These are phyloP conservation scores for Mercurialis annua DNA, from an alignment of 345 rosid species.

Conservation along the genomic window DNA sequence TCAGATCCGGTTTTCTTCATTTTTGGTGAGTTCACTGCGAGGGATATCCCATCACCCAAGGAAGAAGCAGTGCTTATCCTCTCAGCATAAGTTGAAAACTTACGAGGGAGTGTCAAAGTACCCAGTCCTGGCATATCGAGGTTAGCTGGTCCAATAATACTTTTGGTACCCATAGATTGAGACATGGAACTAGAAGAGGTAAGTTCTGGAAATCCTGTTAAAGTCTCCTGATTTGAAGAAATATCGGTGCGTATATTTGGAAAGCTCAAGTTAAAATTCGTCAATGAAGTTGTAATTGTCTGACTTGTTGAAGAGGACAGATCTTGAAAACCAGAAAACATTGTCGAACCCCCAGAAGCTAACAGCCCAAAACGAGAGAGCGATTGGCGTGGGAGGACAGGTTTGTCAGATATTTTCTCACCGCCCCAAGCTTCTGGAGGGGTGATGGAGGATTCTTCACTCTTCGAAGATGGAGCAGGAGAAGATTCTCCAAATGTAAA, in stretches of 20 bases:
- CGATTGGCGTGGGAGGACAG: slow-evolving; percentile 47
- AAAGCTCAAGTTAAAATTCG: slow-evolving; percentile 36
- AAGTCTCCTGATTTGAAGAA: slow-evolving; percentile 44
- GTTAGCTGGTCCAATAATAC: slow-evolving; percentile 41
- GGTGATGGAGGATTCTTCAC: slow-evolving; percentile 70
- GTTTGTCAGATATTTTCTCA: slow-evolving; percentile 73
- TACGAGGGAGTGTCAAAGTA: slow-evolving; percentile 51
- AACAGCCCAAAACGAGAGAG: slow-evolving; percentile 53
- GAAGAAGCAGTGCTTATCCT: slow-evolving; percentile 82
- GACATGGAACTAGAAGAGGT: slow-evolving; percentile 54
- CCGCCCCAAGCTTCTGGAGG: slow-evolving; percentile 99
- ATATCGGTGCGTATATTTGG: slow-evolving; percentile 48
- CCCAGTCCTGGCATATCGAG: slow-evolving; percentile 51
- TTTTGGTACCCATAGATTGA: slow-evolving; percentile 39
- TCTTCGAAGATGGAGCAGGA: slow-evolving; percentile 66
- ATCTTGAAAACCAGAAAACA: slow-evolving; percentile 66
- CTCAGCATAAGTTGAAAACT: slow-evolving; percentile 75
- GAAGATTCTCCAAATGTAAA: slow-evolving; percentile 41
- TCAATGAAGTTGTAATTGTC: slow-evolving; percentile 38
- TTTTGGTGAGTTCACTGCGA: slow-evolving; percentile 66
- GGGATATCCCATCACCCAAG: slow-evolving; percentile 60
- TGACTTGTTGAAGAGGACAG: slow-evolving; percentile 50
- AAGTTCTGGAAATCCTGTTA: slow-evolving; percentile 51
- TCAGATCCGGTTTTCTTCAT: slow-evolving; percentile 88
- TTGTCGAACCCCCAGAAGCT: slow-evolving; percentile 49